These are phyloP conservation scores for Aurinia saxatilis DNA, from an alignment of 345 rosid genomes.

Conservation along the genomic window DNA sequence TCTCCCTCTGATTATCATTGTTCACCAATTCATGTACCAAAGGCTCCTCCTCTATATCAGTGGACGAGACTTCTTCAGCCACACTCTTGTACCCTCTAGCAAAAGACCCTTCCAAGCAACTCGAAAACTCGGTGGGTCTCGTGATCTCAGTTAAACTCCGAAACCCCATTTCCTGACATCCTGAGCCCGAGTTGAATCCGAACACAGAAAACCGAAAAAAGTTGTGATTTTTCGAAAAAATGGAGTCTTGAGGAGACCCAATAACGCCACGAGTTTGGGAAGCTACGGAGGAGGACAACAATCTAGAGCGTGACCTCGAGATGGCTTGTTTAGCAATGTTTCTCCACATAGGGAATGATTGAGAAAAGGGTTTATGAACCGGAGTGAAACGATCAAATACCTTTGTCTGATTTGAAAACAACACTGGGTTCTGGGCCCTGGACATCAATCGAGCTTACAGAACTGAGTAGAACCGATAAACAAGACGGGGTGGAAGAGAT, in stretches of 20 bases:
- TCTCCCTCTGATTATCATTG: constrained; percentile 47
- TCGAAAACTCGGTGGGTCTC: constrained; percentile 26
- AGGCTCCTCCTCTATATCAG: constrained; percentile 69
- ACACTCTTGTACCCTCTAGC: constrained; percentile 56
- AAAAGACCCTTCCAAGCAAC: constrained; percentile 38
- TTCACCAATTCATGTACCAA: constrained; percentile 58
- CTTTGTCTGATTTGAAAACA: constrained; percentile 25
- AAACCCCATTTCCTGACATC: constrained; percentile 26
- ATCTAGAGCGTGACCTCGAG: constrained; percentile 29
- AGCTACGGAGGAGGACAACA: not conserved
- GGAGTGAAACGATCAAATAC: constrained; percentile 28
- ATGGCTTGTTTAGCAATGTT: constrained; percentile 49
- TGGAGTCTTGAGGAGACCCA: constrained; percentile 30
- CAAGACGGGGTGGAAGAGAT: not conserved
- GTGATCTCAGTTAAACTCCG: constrained; percentile 29
- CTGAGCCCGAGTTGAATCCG: constrained; percentile 21
- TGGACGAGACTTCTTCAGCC: constrained; percentile 79
- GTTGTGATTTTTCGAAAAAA: constrained; percentile 15
- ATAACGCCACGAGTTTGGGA: constrained; percentile 29
- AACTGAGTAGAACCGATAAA: not conserved
- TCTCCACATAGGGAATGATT: constrained; percentile 70
- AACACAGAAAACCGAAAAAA: constrained; percentile 22
- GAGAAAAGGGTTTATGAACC: constrained; percentile 19
- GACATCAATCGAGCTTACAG: constrained; percentile 48
- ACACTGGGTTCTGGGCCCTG: constrained; percentile 33